Evolutionary conservation across 208 protist species (phyloP).

Genomic region (Leishmania braziliensis): DNA sequence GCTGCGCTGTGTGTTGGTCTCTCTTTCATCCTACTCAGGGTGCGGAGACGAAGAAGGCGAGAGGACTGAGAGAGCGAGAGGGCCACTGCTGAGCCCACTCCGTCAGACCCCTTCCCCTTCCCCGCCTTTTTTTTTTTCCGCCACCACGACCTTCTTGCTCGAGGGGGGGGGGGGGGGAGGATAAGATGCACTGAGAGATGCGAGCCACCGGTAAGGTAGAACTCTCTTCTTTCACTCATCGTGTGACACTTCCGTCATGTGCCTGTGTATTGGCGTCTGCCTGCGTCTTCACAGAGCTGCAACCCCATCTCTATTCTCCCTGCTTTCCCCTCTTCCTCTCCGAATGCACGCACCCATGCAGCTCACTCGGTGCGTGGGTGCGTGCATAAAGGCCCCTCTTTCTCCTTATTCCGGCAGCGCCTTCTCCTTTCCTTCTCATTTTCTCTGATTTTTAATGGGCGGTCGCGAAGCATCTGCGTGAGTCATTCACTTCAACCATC

Average conservation of each 20-base stretch:
- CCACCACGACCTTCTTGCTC: neutral
- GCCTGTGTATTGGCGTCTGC: neutral
- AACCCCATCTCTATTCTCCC: neutral
- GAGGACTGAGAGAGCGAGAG: neutral
- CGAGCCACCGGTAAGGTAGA: neutral
- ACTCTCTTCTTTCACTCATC: neutral
- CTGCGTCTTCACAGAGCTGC: neutral
- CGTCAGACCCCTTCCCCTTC: neutral
- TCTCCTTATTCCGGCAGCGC: conserved; percentile 2
- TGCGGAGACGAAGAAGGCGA: neutral
- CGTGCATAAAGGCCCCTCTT: neutral
- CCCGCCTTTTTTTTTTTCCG: neutral
- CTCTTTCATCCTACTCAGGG: neutral
- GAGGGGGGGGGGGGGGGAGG: neutral
- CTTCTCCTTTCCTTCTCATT: conserved; percentile 13
- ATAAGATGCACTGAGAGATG: neutral
- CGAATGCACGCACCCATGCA: neutral
- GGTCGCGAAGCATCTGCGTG: conserved; percentile 1
- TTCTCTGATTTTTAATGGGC: conserved; percentile 14
- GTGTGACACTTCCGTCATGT: neutral
- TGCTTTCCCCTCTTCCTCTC: conserved; percentile 1
- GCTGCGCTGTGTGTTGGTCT: neutral
- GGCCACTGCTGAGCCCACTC: neutral
- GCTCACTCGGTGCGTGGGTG: neutral
- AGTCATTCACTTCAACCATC: neutral